These are phyloP conservation scores for Fusarium sp. DNA, from an alignment of 2,329 filamentous ascomycete species.

Conservation along the genomic window DNA sequence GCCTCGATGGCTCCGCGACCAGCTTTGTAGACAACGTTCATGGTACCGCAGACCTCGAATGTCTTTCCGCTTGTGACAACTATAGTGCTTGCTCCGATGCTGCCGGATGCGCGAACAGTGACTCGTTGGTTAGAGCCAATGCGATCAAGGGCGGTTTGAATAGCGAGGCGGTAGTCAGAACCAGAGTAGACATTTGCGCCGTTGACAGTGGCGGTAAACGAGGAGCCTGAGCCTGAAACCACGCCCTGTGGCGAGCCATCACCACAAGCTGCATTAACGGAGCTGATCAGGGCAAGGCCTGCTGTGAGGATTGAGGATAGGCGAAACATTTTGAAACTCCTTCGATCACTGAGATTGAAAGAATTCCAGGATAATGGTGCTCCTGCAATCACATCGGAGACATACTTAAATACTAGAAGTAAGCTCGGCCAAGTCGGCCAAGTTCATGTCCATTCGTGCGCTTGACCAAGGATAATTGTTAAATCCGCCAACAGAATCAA, in stretches of 20 bases:
- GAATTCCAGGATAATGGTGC: background rate
- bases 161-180: conserved; percentile 65
- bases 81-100: conserved; percentile 66
- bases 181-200: conserved; percentile 63
- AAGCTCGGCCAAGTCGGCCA: fast-evolving
- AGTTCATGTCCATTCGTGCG: conserved; percentile 7
- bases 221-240: conserved; percentile 61
- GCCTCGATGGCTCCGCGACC: conserved; percentile 68
- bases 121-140: conserved; percentile 65
- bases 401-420: background rate
- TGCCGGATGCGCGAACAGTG: conserved; percentile 65
- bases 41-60: conserved; percentile 70
- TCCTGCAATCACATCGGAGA: fast-evolving
- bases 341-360: background rate
- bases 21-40: conserved; percentile 57
- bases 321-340: conserved; percentile 50
- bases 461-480: background rate
- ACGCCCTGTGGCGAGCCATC: conserved; percentile 59
- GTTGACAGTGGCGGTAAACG: conserved; percentile 60
- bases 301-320: conserved; percentile 53
- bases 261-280: conserved; percentile 60
- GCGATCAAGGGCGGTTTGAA: conserved; percentile 66
- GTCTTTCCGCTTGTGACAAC: conserved; percentile 64
- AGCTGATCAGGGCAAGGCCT: conserved; percentile 56
- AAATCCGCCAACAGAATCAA: background rate